A percentile compares a stretch with the other conserved stretches of the same genome.
These are phyloP conservation scores for Jaltomata sinuosa DNA, from an alignment of 257 asterid genomes.

Conservation along the genomic window DNA sequence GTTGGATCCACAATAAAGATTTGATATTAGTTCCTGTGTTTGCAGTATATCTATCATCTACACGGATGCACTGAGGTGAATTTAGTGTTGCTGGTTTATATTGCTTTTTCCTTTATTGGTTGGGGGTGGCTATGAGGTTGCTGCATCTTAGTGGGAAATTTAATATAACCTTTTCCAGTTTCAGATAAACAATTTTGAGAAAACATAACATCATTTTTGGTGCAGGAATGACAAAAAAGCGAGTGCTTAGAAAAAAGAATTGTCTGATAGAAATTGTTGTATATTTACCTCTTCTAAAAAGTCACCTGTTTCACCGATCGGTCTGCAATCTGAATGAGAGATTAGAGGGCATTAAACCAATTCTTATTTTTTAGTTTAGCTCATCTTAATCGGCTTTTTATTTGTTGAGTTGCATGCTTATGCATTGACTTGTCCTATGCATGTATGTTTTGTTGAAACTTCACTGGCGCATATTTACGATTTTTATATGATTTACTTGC, in stretches of 20 bases:
- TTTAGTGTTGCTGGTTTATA: neutral
- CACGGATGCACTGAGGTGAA: neutral
- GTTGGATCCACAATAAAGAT: neutral
- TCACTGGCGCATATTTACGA: neutral
- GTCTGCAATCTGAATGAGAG: neutral
- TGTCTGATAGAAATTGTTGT: neutral
- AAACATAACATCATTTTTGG: neutral
- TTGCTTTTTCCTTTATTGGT: neutral
- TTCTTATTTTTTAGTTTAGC: neutral
- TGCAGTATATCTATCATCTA: neutral
- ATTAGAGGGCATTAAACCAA: neutral
- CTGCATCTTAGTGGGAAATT: neutral
- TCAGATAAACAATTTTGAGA: neutral
- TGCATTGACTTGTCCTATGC: neutral
- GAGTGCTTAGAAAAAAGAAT: neutral
- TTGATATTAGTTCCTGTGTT: neutral
- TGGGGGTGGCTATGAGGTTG: neutral
- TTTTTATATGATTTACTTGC: neutral
- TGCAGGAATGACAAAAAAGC: neutral
- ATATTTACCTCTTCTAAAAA: neutral
- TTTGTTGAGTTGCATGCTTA: neutral
- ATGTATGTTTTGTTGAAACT: neutral
- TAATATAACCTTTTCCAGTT: neutral
- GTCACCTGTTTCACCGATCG: neutral
- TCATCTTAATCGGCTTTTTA: neutral